Conservation (phyloP, 2,329 filamentous ascomycete species). For the Fusarium sambucinum region DNA sequence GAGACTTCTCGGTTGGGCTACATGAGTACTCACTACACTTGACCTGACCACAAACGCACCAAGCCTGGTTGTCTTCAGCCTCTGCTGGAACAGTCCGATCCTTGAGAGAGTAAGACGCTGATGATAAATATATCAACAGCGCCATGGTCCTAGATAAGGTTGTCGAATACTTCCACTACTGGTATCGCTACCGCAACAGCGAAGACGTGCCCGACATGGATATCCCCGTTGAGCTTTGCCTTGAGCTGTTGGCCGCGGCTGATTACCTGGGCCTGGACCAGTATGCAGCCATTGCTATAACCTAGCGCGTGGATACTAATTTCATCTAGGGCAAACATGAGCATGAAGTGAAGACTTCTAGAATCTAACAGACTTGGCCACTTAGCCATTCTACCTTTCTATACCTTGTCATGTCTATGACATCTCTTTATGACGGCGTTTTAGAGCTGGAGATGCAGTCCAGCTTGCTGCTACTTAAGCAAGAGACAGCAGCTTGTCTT, state of each 20-base stretch:
- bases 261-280: constrained; percentile 79
- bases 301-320: constrained; percentile 48
- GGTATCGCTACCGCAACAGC: constrained; percentile 76
- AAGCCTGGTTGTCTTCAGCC: constrained; percentile 28
- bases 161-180: constrained; percentile 86
- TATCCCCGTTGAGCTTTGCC: constrained; percentile 80
- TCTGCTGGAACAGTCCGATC: constrained; percentile 23
- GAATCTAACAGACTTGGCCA: background rate
- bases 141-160: constrained; percentile 82
- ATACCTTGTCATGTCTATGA: background rate
- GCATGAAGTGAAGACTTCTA: constrained; percentile 50
- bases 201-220: constrained; percentile 85
- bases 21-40: constrained; percentile 71
- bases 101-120: constrained; percentile 40
- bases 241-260: constrained; percentile 81
- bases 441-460: constrained; percentile 33
- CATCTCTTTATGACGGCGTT: constrained; percentile 24
- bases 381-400: background rate
- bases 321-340: constrained; percentile 53
- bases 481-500: constrained; percentile 14
- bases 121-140: constrained; percentile 58
- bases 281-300: constrained; percentile 50
- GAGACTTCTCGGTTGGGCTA: constrained; percentile 55
- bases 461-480: constrained; percentile 13
- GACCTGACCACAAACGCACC: constrained; percentile 63